These are phyloP conservation scores for Hypoxylon subgilvum DNA, from an alignment of 495 filamentous ascomycete genomes.

Conservation along the genomic window DNA sequence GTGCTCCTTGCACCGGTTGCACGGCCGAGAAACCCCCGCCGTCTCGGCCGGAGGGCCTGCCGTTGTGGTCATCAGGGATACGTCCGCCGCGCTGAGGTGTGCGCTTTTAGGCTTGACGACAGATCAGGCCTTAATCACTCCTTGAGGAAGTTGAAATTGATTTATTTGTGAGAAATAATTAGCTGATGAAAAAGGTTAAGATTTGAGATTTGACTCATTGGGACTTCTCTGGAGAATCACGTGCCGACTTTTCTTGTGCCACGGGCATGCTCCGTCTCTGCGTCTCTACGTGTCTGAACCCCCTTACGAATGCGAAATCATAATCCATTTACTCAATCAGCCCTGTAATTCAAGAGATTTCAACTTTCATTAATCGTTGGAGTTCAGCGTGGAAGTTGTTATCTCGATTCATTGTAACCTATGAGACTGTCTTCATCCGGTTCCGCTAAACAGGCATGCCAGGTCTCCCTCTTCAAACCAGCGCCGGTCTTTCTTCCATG, in stretches of 20 bases:
- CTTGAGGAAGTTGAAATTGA: too few relatives aligned
- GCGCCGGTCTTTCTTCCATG: slow-evolving; percentile 57
- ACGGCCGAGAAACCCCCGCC: slow-evolving; percentile 25
- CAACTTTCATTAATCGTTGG: not conserved
- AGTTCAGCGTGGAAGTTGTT: not conserved
- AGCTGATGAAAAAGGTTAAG: slow-evolving; percentile 6
- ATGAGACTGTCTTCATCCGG: slow-evolving; percentile 10
- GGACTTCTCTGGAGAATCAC: slow-evolving; percentile 16
- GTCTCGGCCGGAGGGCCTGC: slow-evolving; percentile 18
- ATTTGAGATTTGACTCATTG: slow-evolving; percentile 16
- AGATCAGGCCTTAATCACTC: too few relatives aligned
- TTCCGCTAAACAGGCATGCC: slow-evolving; percentile 52
- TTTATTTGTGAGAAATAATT: too few relatives aligned
- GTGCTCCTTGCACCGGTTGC: slow-evolving; percentile 48
- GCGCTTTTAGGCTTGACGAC: not conserved
- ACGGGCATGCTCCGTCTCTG: not conserved
- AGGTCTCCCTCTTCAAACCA: slow-evolving; percentile 58
- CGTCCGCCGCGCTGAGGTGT: not conserved
- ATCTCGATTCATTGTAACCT: too few relatives aligned
- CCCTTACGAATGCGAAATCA: too few relatives aligned
- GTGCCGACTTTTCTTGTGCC: slow-evolving; percentile 15
- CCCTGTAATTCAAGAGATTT: not conserved
- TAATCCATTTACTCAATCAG: not conserved
- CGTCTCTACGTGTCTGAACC: too few relatives aligned
- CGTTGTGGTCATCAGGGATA: slow-evolving; percentile 30